Evolutionary conservation across 1,284 basidiomycete species (phyloP).

Genomic region (Puccinia polysora): DNA sequence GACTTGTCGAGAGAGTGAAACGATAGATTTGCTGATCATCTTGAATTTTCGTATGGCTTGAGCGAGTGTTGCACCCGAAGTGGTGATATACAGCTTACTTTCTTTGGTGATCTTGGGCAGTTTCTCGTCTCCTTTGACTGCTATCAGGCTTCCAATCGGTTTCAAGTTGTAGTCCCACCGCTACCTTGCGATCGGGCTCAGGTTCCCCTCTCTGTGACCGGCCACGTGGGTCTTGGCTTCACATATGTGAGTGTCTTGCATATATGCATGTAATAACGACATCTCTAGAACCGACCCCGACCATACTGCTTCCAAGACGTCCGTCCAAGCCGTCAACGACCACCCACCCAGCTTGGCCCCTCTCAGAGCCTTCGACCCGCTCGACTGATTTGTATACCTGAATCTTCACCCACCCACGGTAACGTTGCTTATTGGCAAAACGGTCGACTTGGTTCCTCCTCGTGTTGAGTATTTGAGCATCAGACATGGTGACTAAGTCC

Average conservation of each 20-base stretch:
- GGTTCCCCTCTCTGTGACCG: background rate
- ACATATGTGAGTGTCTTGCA: background rate
- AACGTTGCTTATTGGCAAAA: background rate
- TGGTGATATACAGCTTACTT: background rate
- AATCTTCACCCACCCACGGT: background rate
- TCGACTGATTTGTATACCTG: background rate
- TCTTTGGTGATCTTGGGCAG: background rate
- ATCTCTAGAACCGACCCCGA: background rate
- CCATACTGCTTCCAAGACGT: no score
- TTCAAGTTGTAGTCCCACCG: background rate
- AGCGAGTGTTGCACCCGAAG: background rate
- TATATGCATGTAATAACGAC: slow-evolving; percentile 14
- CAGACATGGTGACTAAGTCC: no score
- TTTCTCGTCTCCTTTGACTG: background rate
- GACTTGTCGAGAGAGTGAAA: slow-evolving; percentile 4
- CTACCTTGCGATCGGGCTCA: background rate
- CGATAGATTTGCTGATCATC: slow-evolving; percentile 21
- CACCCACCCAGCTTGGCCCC: background rate
- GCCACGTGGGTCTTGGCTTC: background rate
- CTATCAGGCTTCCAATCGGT: no score
- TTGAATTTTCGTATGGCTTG: background rate
- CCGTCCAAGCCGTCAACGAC: background rate
- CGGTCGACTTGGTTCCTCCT: background rate
- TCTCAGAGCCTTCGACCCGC: background rate
- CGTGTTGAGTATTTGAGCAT: background rate